phyloP scores from a whole-genome alignment of 73 alveolate species.

The Paramecium pentaurelia region DNA sequence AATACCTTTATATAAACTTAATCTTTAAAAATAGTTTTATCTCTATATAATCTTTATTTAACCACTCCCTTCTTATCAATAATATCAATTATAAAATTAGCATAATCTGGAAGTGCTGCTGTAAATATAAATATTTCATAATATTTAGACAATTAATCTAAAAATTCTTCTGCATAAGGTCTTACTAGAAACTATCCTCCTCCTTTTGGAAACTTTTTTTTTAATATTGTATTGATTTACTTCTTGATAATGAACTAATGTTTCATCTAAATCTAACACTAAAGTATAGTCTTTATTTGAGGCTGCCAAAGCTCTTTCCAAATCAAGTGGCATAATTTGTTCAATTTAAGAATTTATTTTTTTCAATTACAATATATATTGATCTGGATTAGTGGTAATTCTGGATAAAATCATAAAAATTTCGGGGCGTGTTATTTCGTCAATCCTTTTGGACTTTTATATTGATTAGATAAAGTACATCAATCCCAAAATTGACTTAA shows the following conservation, averaged over 20 bases:
- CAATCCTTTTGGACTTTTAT: constrained; percentile 40
- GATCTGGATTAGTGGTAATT: background rate
- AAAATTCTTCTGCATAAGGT: constrained; percentile 92
- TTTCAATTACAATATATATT: background rate
- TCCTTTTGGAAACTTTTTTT: background rate
- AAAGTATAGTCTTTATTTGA: background rate
- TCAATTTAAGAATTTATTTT: background rate
- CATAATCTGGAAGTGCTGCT: constrained; percentile 96
- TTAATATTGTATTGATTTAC: background rate
- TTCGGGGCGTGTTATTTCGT: constrained; percentile 50
- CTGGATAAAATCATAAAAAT: background rate
- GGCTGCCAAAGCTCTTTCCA: constrained; percentile 67
- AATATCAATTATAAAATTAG: constrained; percentile 93
- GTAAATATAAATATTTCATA: constrained; percentile 97
- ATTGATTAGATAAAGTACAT: constrained; percentile 31
- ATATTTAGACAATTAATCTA: constrained; percentile 77
- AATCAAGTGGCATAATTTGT: constrained; percentile 53
- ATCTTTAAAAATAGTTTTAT: constrained; percentile 76
- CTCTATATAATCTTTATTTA: constrained; percentile 84
- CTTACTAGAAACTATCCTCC: constrained; percentile 83
- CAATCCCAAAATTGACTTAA: constrained; percentile 26
- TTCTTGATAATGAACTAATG: background rate
- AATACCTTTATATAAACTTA: constrained; percentile 62
- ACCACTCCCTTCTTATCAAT: constrained; percentile 83
- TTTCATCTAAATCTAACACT: background rate